Conservation (phyloP, 306 rosid species). For the Vigna hirtella region DNA sequence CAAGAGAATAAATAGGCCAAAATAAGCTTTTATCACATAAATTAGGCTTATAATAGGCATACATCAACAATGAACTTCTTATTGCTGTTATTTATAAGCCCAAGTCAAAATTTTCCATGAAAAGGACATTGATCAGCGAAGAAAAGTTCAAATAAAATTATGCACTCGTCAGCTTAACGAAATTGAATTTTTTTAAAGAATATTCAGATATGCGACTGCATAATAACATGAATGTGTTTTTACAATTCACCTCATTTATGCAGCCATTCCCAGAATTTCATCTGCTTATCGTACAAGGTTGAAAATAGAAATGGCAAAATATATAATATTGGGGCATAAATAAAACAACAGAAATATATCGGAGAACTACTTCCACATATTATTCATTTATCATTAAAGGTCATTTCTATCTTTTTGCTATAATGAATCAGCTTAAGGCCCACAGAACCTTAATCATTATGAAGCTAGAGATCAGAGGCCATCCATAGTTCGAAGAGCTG, state of each 20-base stretch:
- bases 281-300: neutral
- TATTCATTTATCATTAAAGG: constrained; percentile 1
- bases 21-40: constrained; percentile 24
- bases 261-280: neutral
- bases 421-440: neutral
- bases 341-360: constrained; percentile 23
- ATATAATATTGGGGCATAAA: constrained; percentile 24
- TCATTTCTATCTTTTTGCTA: neutral
- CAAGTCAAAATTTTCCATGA: neutral
- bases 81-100: neutral
- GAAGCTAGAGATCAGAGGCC: constrained; percentile 1
- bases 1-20: constrained; percentile 10
- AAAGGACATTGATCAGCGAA: constrained; percentile 22
- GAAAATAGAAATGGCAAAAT: neutral
- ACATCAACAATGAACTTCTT: constrained; percentile 11
- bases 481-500: constrained; percentile 13
- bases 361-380: neutral
- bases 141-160: constrained; percentile 27
- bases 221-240: neutral
- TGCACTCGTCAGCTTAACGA: neutral
- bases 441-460: constrained; percentile 14
- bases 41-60: neutral
- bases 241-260: constrained; percentile 19
- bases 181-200: neutral
- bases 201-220: constrained; percentile 27